Conservation (phyloP, 148 eudicot species). For the Vaccinium myrtillus region DNA sequence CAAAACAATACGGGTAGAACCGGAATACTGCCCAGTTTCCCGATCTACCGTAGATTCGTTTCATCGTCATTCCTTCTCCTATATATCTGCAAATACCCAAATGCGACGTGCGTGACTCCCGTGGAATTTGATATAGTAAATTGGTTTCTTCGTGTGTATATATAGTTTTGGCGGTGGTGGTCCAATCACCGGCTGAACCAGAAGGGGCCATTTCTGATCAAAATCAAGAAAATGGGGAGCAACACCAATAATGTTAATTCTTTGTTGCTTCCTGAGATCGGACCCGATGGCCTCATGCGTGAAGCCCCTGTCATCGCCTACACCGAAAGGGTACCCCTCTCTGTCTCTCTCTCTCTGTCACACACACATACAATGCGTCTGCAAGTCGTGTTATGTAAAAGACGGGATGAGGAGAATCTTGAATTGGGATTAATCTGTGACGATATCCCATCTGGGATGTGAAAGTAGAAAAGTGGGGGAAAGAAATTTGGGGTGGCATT, state of each 20-base stretch:
- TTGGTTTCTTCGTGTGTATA: background rate
- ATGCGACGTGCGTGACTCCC: background rate
- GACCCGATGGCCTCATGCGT: slow-evolving; percentile 72
- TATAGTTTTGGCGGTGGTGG: background rate
- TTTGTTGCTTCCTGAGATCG: slow-evolving; percentile 58
- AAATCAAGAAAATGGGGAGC: slow-evolving; percentile 31
- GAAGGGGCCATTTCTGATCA: background rate
- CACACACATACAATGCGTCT: no score
- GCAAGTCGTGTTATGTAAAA: no score
- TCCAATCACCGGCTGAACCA: slow-evolving; percentile 17
- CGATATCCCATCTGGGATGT: no score
- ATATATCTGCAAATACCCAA: background rate
- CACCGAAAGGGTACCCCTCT: slow-evolving; percentile 67
- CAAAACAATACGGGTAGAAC: background rate
- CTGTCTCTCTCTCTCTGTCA: no score
- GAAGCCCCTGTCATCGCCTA: slow-evolving; percentile 86
- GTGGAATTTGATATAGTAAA: background rate
- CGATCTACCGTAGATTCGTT: background rate
- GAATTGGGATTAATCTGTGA: no score
- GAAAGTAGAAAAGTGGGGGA: no score
- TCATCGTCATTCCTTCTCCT: background rate
- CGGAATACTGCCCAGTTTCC: background rate
- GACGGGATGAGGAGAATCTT: no score
- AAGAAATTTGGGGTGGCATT: no score
- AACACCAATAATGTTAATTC: slow-evolving; percentile 12